Evolutionary conservation across 371 early-diverging fungal species (phyloP).

Genomic region (Mortierella sp.): DNA sequence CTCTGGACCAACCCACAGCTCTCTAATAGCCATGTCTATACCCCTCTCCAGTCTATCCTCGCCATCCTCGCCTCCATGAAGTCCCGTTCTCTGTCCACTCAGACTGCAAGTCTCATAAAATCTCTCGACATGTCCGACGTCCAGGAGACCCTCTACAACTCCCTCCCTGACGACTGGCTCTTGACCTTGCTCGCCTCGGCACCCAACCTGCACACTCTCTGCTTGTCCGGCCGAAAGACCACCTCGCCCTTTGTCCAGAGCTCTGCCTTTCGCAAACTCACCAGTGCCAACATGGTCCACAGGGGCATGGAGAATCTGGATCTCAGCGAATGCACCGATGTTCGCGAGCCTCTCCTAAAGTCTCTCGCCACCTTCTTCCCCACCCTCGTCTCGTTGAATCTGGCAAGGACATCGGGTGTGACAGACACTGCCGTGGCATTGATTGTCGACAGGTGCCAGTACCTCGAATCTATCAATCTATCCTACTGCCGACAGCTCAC

Average conservation of each 20-base stretch:
- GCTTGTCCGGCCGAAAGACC: constrained; percentile 47
- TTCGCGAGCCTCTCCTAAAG: constrained; percentile 40
- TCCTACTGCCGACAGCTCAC: constrained; percentile 43
- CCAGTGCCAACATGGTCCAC: constrained; percentile 21
- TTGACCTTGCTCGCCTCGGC: constrained; percentile 22
- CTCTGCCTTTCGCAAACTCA: constrained; percentile 35
- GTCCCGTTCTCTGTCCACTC: constrained; percentile 5
- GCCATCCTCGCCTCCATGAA: constrained; percentile 26
- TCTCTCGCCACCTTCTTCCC: constrained; percentile 28
- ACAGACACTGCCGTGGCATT: constrained; percentile 35
- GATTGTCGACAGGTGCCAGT: constrained; percentile 45
- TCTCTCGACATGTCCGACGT: constrained; percentile 27
- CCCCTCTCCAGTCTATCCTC: constrained; percentile 45
- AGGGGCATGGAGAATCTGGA: constrained; percentile 25
- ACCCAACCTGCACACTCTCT: constrained; percentile 34
- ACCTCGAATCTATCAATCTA: constrained; percentile 35
- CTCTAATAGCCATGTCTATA: constrained; percentile 31
- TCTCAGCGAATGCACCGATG: constrained; percentile 45
- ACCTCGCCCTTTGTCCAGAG: constrained; percentile 40
- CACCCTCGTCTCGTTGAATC: constrained; percentile 34
- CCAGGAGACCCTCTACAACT: constrained; percentile 42
- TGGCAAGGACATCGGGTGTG: constrained; percentile 40
- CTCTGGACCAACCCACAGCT: constrained; percentile 32
- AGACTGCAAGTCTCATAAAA: constrained; percentile 20
- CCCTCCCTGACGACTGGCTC: constrained; percentile 48